Conservation (phyloP, 129 eudicot species). For the Chrysanthemum seticuspe region DNA sequence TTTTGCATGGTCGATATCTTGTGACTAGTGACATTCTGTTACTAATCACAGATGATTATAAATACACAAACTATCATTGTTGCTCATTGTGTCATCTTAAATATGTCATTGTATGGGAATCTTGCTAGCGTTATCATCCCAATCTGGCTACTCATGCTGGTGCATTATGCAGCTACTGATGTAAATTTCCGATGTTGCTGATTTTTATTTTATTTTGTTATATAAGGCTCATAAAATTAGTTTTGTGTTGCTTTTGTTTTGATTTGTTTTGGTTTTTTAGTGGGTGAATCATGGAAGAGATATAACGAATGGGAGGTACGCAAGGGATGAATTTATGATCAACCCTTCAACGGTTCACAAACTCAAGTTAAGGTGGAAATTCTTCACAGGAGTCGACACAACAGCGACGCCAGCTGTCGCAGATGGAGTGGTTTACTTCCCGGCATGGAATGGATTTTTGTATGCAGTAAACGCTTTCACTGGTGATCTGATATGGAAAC, state of each 20-base stretch:
- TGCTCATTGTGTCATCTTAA: neutral
- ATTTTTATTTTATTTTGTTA: neutral
- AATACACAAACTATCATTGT: neutral
- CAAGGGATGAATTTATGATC: constrained; percentile 41
- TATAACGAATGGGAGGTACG: constrained; percentile 48
- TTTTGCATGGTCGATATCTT: neutral
- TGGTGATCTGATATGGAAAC: constrained; percentile 68
- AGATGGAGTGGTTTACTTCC: constrained; percentile 60
- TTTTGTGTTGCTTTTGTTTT: neutral
- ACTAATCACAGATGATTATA: neutral
- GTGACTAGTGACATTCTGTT: neutral
- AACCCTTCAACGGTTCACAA: constrained; percentile 42
- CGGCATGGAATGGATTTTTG: constrained; percentile 69
- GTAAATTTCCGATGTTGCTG: constrained; percentile 18
- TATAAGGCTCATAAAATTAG: neutral
- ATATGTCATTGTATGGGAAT: constrained; percentile 9
- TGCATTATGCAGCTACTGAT: constrained; percentile 38
- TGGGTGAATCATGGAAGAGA: constrained; percentile 82
- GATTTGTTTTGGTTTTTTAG: constrained; percentile 21
- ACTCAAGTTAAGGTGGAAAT: constrained; percentile 56
- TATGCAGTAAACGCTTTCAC: constrained; percentile 58
- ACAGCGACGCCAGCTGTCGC: constrained; percentile 82
- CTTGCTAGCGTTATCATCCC: constrained; percentile 21
- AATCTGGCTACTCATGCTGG: constrained; percentile 24
- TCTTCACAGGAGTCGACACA: constrained; percentile 64